These are phyloP conservation scores for Sinapis alba DNA, from an alignment of 441 rosid genomes.

Conservation along the genomic window DNA sequence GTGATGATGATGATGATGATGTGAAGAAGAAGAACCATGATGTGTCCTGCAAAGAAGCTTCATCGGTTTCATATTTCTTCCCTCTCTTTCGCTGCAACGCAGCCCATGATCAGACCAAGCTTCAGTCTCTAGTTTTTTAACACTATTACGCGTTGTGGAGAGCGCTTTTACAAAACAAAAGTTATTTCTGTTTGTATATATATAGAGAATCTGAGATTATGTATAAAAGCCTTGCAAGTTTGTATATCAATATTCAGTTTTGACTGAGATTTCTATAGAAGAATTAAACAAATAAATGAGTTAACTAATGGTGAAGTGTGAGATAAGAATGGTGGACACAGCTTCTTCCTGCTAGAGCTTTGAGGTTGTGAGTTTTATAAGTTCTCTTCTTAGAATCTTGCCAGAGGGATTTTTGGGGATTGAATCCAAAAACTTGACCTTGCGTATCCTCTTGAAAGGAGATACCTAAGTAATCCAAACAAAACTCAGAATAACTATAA, in stretches of 20 bases:
- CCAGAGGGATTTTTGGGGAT: conserved; percentile 88
- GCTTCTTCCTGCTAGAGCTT: conserved; percentile 53
- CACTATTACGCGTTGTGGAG: conserved; percentile 24
- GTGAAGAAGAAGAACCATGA: conserved; percentile 32
- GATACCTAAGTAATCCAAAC: conserved; percentile 56
- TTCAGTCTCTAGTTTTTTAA: conserved; percentile 39
- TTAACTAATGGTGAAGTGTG: background rate
- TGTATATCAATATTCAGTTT: conserved; percentile 31
- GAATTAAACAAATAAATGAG: conserved; percentile 2
- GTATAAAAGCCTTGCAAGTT: conserved; percentile 15
- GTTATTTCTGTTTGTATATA: conserved; percentile 32
- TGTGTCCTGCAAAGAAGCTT: conserved; percentile 41
- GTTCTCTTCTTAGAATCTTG: conserved; percentile 90
- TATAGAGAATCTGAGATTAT: conserved; percentile 22
- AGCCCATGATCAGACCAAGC: conserved; percentile 34
- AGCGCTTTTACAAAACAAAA: conserved; percentile 7
- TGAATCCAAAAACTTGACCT: conserved; percentile 64
- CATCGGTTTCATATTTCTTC: conserved; percentile 41
- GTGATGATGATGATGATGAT: conserved; percentile 22
- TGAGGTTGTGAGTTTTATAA: conserved; percentile 73
- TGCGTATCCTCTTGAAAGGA: conserved; percentile 80
- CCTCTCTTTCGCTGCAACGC: conserved; percentile 38
- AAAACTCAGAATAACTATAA: too few relatives aligned
- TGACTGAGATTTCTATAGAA: conserved; percentile 11
- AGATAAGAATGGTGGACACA: background rate